A percentile compares a stretch with the other conserved stretches of the same genome.
Conservation (phyloP, 2,329 filamentous ascomycete genomes). For the Colletotrichum sp. region DNA sequence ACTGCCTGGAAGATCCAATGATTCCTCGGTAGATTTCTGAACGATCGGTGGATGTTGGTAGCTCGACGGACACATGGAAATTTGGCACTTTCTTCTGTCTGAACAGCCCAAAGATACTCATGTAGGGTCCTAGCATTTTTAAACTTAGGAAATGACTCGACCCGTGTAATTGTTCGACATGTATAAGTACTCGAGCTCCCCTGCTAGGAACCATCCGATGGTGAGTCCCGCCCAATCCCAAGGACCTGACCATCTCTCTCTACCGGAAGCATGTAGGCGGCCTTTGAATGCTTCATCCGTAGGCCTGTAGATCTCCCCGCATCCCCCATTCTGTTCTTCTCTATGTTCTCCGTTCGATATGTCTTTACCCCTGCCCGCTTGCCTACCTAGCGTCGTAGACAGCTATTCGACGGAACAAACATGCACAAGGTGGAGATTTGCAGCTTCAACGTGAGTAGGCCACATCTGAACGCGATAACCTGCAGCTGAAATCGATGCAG, state of each 20-base stretch:
- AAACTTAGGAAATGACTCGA: not conserved
- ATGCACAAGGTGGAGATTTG: not conserved
- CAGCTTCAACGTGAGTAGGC: not conserved
- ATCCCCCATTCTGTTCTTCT: not conserved
- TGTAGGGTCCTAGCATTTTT: no score
- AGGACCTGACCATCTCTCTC: not conserved
- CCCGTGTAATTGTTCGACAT: no score
- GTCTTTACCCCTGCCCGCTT: not conserved
- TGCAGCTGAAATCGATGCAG: not conserved
- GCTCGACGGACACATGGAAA: no score
- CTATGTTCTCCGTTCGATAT: not conserved
- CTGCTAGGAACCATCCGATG: not conserved
- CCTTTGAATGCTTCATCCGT: not conserved
- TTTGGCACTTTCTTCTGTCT: no score
- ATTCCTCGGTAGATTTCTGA: not conserved
- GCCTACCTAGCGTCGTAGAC: not conserved
- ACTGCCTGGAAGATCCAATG: not conserved
- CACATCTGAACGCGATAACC: not conserved
- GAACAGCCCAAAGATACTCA: no score
- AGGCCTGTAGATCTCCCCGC: not conserved
- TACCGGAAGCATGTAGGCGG: not conserved
- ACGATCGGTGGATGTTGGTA: no score
- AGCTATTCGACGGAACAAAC: no score
- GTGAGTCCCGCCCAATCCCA: not conserved
- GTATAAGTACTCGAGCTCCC: not conserved